Conservation (phyloP, 192 early-diverging fungal species). For the Coemansia biformis region DNA sequence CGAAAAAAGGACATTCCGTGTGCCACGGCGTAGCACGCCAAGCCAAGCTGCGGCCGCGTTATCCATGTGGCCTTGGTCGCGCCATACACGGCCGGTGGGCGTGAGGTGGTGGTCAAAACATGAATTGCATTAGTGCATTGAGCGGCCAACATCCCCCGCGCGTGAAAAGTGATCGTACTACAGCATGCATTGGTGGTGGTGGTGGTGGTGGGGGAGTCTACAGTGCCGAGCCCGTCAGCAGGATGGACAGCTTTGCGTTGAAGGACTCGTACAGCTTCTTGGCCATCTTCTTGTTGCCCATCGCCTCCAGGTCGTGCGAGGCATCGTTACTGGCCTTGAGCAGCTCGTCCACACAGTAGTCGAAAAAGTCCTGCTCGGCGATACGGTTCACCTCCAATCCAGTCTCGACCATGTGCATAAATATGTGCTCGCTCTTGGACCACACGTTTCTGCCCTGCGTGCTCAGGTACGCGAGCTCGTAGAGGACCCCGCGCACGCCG, state of each 20-base stretch:
- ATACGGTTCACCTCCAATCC: slow-evolving; percentile 48
- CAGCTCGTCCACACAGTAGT: slow-evolving; percentile 51
- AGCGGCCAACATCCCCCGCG: too few species aligned
- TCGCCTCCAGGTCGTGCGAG: slow-evolving; percentile 41
- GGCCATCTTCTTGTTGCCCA: slow-evolving; percentile 41
- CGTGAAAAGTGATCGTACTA: too few species aligned
- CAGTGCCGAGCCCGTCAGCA: slow-evolving; percentile 23
- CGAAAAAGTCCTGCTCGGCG: slow-evolving; percentile 51
- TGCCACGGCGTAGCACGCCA: too few species aligned
- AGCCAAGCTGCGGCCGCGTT: too few species aligned
- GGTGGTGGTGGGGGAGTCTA: neutral
- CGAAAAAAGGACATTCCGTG: too few species aligned
- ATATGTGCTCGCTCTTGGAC: slow-evolving; percentile 40
- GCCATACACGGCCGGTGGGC: too few species aligned
- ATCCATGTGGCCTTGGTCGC: too few species aligned
- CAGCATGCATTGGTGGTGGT: too few species aligned
- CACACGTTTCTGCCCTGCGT: slow-evolving; percentile 44
- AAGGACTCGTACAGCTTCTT: slow-evolving; percentile 47
- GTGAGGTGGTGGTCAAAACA: too few species aligned
- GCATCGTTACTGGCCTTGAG: slow-evolving; percentile 48
- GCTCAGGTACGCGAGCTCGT: slow-evolving; percentile 48
- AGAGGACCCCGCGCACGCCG: slow-evolving; percentile 35
- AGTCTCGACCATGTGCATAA: slow-evolving; percentile 34
- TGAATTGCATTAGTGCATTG: too few species aligned
- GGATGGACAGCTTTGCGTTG: slow-evolving; percentile 33